Base-by-base conservation (phyloP, 208 protist genomes). In the Trypanosoma cruzi region DNA sequence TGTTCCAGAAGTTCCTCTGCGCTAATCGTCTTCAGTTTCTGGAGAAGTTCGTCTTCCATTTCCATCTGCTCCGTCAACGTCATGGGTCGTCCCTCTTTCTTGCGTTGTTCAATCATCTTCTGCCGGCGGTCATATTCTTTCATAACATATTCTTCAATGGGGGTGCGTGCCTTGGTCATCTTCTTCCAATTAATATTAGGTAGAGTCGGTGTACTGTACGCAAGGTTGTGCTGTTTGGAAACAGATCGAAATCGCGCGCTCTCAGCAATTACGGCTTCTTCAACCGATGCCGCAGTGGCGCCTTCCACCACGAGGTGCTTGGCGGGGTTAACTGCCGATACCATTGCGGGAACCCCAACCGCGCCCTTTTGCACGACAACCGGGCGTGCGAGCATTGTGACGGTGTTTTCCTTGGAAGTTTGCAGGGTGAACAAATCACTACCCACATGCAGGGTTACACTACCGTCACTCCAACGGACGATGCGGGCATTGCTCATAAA, bases 391-490 rank as follows among this genome's bases (percentile, higher is more conserved):
- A 96, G 79, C n/a, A 96, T 65, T 46, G 88, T 73, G 24, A 90
- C 57, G 22, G 81, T 66, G 53, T 67, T 79, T 36, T 81, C 80
- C 60, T 83, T 82, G 44, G 84, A 88, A 7, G 68, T 69, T 16
- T 81, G 57, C 29, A 96, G 71, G 18, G 65, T 75, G 65, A 86
- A 78, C 1, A 86, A 63, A 73, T 96, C 91, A 42, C 56, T 75
- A 46, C 91, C 91, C 46, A 96, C 82, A 76, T 95, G 88, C 58
- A 96, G 50, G 26, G 91, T 95, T 22, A 84, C 66, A 49, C 78
- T 87, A 42, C 86, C 88, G 60, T 96, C 91, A 56, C 83, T 91
- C 89, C 91, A 96, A 28, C 84, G 82, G 32, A 96, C 85, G 20
- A 96, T 54, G 53, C 91, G 86, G 5, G 80, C 58, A 75, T 96